Evolutionary conservation across 345 rosid species (phyloP).

Genomic region (Combretum micranthum): DNA sequence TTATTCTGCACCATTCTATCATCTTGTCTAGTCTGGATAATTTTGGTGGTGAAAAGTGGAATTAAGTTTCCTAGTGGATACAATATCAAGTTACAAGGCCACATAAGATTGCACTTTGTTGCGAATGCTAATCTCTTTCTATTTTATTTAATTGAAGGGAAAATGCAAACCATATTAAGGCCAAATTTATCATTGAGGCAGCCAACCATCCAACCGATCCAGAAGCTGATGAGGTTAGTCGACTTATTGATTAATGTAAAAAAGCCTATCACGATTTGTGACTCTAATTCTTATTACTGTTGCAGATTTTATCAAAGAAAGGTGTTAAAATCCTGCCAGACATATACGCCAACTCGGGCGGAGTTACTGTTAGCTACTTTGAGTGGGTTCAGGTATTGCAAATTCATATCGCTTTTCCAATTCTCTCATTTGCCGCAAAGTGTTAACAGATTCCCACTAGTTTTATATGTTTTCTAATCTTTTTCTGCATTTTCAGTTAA

Average conservation of each 20-base stretch:
- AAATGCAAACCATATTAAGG: slow-evolving; percentile 81
- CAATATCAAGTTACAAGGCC: too few relatives aligned
- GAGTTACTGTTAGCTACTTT: slow-evolving; percentile 96
- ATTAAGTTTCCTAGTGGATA: too few relatives aligned
- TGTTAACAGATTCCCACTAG: too few relatives aligned
- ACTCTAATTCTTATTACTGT: neutral
- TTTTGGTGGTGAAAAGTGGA: too few relatives aligned
- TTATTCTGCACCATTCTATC: neutral
- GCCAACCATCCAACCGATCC: slow-evolving; percentile 99
- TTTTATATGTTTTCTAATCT: too few relatives aligned
- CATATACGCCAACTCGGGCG: slow-evolving; percentile 92
- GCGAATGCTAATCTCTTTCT: neutral
- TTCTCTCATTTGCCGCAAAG: too few relatives aligned
- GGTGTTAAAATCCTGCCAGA: slow-evolving; percentile 93
- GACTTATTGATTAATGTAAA: neutral
- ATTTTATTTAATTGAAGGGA: slow-evolving; percentile 35
- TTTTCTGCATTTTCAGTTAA: too few relatives aligned
- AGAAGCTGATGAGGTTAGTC: slow-evolving; percentile 82
- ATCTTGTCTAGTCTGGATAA: too few relatives aligned
- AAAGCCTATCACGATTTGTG: neutral
- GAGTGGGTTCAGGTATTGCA: slow-evolving; percentile 93
- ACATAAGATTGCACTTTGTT: neutral
- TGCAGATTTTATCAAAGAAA: slow-evolving; percentile 73
- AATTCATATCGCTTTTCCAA: neutral
- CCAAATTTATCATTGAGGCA: slow-evolving; percentile 84